phyloP scores from a whole-genome alignment of 495 filamentous ascomycete genomes.

The Friedmanniomyces simplex region DNA sequence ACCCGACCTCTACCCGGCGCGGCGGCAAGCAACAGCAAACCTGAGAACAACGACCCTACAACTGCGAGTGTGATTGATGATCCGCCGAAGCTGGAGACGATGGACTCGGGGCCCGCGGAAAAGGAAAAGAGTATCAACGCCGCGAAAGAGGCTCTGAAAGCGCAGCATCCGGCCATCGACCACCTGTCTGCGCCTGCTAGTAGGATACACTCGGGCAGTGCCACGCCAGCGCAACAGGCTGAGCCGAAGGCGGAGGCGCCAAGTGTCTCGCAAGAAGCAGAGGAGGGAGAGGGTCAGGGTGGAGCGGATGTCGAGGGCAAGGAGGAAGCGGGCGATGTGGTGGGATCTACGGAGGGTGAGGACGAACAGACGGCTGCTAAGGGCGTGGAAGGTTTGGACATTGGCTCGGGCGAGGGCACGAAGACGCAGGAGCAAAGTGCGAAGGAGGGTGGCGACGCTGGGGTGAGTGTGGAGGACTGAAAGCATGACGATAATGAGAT shows the following conservation, averaged over 20 bases:
- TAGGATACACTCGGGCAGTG: slow-evolving; percentile 15
- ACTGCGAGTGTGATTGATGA: slow-evolving; percentile 5
- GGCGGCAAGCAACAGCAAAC: too few species aligned
- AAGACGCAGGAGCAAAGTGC: slow-evolving; percentile 24
- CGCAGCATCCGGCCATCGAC: slow-evolving; percentile 2
- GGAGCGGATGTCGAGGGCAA: neutral
- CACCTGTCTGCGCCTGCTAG: slow-evolving; percentile 9
- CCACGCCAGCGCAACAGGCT: neutral
- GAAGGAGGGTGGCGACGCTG: slow-evolving; percentile 23
- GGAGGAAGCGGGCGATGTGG: neutral
- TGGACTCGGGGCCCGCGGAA: slow-evolving; percentile 3
- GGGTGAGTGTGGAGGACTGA: slow-evolving; percentile 27
- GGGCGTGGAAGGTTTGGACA: slow-evolving; percentile 10
- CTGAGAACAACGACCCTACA: too few species aligned
- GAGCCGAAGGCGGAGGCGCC: neutral
- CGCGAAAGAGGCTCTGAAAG: neutral
- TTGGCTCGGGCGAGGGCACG: slow-evolving; percentile 7
- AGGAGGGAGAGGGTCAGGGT: too few species aligned
- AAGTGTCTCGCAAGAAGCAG: too few species aligned
- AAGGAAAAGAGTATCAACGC: slow-evolving; percentile 14
- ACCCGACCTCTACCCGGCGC: slow-evolving; percentile 7
- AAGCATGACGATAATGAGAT: neutral
- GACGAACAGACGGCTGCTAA: slow-evolving; percentile 10
- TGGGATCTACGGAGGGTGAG: neutral
- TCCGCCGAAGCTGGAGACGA: slow-evolving; percentile 9